Evolutionary conservation across 805 yeast genomes (phyloP).

Genomic region (Spathaspora sp.): DNA sequence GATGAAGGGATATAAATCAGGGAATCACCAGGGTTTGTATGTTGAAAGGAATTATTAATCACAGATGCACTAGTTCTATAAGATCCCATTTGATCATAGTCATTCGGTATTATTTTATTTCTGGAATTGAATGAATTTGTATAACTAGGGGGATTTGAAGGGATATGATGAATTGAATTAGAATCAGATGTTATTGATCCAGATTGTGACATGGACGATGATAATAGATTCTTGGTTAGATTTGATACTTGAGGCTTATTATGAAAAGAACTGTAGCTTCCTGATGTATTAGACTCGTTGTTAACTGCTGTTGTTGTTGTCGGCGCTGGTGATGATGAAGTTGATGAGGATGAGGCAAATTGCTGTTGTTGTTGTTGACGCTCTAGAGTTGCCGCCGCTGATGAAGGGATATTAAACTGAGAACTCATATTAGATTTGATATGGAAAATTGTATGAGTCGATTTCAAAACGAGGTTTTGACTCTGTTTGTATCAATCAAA

Average conservation of each 20-base stretch:
- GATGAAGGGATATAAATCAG: constrained; percentile 36
- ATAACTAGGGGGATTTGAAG: constrained; percentile 7
- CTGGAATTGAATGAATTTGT: neutral
- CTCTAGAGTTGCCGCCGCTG: constrained; percentile 1
- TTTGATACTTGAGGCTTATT: constrained; percentile 19
- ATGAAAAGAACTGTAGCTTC: constrained; percentile 1
- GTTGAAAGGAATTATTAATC: constrained; percentile 1
- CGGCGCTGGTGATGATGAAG: neutral
- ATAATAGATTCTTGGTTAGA: constrained; percentile 29
- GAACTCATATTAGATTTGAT: neutral
- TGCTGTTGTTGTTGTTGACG: constrained; percentile 1
- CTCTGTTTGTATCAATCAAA: neutral
- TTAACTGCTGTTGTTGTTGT: neutral
- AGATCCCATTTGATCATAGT: neutral
- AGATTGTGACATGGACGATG: constrained; percentile 8
- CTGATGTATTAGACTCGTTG: neutral
- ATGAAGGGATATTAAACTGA: constrained; percentile 4
- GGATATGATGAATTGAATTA: constrained; percentile 8
- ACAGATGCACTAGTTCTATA: neutral
- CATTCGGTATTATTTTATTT: neutral
- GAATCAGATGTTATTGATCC: constrained; percentile 3
- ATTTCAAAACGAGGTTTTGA: neutral
- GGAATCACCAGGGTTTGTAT: constrained; percentile 10
- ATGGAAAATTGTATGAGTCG: neutral
- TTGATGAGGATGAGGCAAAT: neutral